Evolutionary conservation across 768 basidiomycete species (phyloP).

Genomic region (Suillus paluster): DNA sequence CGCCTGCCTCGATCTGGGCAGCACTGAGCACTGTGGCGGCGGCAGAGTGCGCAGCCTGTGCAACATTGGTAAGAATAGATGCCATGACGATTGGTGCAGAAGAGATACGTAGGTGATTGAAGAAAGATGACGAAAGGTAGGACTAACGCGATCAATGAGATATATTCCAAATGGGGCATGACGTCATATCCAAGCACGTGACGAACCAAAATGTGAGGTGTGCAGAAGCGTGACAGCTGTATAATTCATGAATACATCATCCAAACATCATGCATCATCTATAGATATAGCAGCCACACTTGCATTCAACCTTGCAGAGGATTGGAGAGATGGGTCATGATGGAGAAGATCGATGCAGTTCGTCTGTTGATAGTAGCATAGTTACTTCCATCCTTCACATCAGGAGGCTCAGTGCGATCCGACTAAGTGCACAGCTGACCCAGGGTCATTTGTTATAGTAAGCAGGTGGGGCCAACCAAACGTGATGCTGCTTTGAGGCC

Average conservation of each 20-base stretch:
- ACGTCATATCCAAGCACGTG: neutral
- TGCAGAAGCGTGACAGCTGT: too few relatives aligned
- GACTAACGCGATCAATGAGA: too few relatives aligned
- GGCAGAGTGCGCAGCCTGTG: slow-evolving; percentile 58
- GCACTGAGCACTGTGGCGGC: slow-evolving; percentile 52
- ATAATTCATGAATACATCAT: too few relatives aligned
- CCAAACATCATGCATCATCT: too few relatives aligned
- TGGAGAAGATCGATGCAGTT: too few relatives aligned
- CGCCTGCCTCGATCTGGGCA: slow-evolving; percentile 45
- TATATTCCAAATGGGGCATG: neutral
- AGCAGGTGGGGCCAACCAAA: neutral
- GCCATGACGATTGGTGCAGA: slow-evolving; percentile 40
- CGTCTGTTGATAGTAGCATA: neutral
- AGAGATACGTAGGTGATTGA: neutral
- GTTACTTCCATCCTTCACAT: neutral
- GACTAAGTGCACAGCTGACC: neutral
- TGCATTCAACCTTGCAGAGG: too few relatives aligned
- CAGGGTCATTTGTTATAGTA: neutral
- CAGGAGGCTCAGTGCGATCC: too few relatives aligned
- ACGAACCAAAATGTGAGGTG: too few relatives aligned
- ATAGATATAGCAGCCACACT: too few relatives aligned
- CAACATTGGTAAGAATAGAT: slow-evolving; percentile 49
- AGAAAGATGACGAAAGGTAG: neutral
- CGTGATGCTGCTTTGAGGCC: neutral
- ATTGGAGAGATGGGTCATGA: too few relatives aligned